Base-by-base conservation (phyloP, 2,329 filamentous ascomycete species). In the Xylariaceae sp. region DNA sequence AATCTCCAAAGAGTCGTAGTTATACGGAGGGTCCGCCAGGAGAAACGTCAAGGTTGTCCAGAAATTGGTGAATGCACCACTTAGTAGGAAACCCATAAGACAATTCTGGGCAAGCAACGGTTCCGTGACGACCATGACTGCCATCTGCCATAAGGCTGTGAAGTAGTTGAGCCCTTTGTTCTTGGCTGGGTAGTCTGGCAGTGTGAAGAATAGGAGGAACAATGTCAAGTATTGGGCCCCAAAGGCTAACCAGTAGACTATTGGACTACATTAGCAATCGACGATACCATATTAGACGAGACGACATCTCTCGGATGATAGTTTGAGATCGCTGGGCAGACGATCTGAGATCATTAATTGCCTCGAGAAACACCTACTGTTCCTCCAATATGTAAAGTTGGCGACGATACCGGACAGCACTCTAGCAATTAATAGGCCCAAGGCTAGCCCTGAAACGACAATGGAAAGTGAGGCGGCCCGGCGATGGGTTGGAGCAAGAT, bases 1-100 rank as follows among this genome's bases (percentile, higher is more conserved):
- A 45, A 94, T 91, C 4, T 79, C 75, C 0, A 90, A 67, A 0
- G 87, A 82, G 0, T 77, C 72, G 65, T 88, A 92, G 48, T 78
- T 68, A 64, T 90, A 95, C 0, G 89, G 88, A 2, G 79, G 71
- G 0, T 80, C 84, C 0, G 87, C 81, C 16, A 95, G 80, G 5
- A 94, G 76, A 65, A 95, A 95, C 0, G 88, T 93, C 36, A 94
- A 69, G 0, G 89, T 93, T 0, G 86, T 89, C 86, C 86, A 89
- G 73, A 84, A 69, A 2, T 62, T 67, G 2, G 85, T 88, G 66
- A 88, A 88, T 1, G 80, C 82, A 0, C 78, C 76, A 6, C 78
- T 77, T 5, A 69, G 42, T 10, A 68, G 41, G 42, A 67, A 69
- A 3, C 66, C 66, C 12, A 62, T 64, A 2, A 68, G 39, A 50